Conservation (phyloP, 495 filamentous ascomycete species). For the Aspergillus asperescens region DNA sequence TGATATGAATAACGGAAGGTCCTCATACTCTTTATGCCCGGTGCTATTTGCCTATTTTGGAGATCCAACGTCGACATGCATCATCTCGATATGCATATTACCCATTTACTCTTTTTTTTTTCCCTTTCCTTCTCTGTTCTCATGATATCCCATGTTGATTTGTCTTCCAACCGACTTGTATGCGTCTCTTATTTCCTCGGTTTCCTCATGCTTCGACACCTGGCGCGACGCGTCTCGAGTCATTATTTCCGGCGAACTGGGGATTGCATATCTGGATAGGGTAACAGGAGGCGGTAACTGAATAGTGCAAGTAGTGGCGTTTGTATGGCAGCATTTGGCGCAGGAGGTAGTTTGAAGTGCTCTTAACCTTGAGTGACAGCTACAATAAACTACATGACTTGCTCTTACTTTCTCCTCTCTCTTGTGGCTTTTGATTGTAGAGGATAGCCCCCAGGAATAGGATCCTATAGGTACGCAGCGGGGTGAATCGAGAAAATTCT, state of each 20-base stretch:
- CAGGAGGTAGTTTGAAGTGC: constrained; percentile 14
- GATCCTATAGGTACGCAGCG: no score
- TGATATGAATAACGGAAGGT: neutral
- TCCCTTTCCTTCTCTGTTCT: neutral
- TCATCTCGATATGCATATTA: neutral
- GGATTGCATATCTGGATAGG: constrained; percentile 9
- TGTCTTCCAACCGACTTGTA: neutral
- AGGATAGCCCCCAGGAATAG: no score
- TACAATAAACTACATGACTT: constrained; percentile 11
- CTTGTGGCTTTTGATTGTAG: no score
- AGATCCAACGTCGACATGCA: neutral
- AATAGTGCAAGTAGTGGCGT: constrained; percentile 14
- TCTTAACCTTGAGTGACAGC: constrained; percentile 6
- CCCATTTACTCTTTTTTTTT: neutral
- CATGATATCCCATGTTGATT: constrained; percentile 9
- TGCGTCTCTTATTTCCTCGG: constrained; percentile 5
- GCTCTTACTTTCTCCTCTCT: neutral
- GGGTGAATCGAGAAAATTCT: no score
- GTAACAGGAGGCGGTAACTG: constrained; percentile 4
- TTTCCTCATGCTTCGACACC: constrained; percentile 3
- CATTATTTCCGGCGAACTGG: constrained; percentile 8
- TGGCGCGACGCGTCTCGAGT: neutral
- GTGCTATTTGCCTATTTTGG: neutral
- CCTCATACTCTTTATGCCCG: constrained; percentile 2
- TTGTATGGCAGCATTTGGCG: constrained; percentile 19